Conservation (phyloP, 2,329 filamentous ascomycete species). For the Calonectria ilicicola region DNA sequence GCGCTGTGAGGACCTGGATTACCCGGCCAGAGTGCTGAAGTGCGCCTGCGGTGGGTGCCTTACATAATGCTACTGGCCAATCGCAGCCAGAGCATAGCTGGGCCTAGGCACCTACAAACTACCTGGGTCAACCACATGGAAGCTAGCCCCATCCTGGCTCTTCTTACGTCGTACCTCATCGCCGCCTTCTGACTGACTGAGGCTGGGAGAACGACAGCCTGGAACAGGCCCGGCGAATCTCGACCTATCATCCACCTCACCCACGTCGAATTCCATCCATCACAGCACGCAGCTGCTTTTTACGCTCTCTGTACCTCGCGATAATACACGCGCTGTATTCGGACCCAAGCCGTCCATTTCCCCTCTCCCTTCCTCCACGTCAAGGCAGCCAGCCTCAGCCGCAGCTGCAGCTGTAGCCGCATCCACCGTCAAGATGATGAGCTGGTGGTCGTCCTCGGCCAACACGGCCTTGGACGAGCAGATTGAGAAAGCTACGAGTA, state of each 20-base stretch:
- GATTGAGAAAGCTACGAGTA: constrained; percentile 93
- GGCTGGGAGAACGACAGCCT: constrained; percentile 39
- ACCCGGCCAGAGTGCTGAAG: constrained; percentile 4
- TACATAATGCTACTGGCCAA: constrained; percentile 15
- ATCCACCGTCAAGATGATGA: constrained; percentile 72
- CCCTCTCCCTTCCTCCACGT: constrained; percentile 4
- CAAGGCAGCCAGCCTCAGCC: constrained; percentile 8
- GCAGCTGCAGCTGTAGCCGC: not conserved
- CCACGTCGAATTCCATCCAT: constrained; percentile 24
- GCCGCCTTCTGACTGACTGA: constrained; percentile 36
- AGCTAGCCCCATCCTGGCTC: constrained; percentile 34
- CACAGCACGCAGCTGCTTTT: constrained; percentile 2
- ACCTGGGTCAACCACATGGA: constrained; percentile 14
- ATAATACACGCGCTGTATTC: constrained; percentile 9
- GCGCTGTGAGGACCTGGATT: constrained; percentile 17
- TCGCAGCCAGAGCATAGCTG: not conserved
- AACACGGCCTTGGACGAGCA: constrained; percentile 96
- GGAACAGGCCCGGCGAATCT: constrained; percentile 34
- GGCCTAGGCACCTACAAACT: constrained; percentile 15
- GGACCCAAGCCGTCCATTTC: constrained; percentile 13
- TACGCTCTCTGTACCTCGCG: not conserved
- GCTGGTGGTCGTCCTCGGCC: constrained; percentile 94
- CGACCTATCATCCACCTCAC: constrained; percentile 33
- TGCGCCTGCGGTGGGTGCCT: not conserved
- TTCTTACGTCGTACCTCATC: constrained; percentile 37